Conservation (phyloP, 495 filamentous ascomycete species). For the Rostrohypoxylon terebratum region DNA sequence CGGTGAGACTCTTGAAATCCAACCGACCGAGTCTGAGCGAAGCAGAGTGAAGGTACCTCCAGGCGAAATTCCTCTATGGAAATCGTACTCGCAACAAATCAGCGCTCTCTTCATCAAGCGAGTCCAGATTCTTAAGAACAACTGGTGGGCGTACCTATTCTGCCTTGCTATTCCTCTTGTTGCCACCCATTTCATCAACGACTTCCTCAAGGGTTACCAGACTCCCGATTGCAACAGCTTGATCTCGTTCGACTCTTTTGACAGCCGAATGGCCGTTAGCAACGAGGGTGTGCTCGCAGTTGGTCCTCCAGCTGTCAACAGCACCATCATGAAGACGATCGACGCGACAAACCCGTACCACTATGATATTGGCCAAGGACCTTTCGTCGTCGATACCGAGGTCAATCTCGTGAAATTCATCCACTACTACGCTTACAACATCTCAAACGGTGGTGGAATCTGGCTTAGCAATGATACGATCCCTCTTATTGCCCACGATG, state of each 20-base stretch:
- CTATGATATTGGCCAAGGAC: constrained; percentile 25
- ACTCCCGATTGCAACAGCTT: constrained; percentile 37
- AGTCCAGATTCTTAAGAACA: constrained; percentile 71
- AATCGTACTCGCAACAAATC: constrained; percentile 66
- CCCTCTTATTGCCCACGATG: constrained; percentile 68
- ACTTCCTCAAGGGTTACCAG: constrained; percentile 60
- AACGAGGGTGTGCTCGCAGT: constrained; percentile 1
- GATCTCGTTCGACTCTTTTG: constrained; percentile 18
- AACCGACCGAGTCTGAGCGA: constrained; percentile 31
- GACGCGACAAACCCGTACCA: neutral
- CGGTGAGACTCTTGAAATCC: constrained; percentile 37
- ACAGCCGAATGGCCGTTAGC: constrained; percentile 6
- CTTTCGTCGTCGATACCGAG: constrained; percentile 55
- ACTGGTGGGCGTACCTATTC: constrained; percentile 71
- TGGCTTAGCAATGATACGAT: constrained; percentile 58
- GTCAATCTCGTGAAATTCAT: constrained; percentile 71
- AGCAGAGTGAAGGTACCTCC: constrained; percentile 34
- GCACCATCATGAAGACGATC: constrained; percentile 25
- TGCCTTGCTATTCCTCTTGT: constrained; percentile 73
- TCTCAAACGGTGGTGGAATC: constrained; percentile 74
- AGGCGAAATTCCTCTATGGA: constrained; percentile 29
- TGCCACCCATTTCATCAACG: constrained; percentile 43
- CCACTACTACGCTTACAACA: constrained; percentile 61
- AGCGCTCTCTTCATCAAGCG: constrained; percentile 75
- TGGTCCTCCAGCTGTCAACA: constrained; percentile 31